Percentiles rank a stretch among this genome's conserved stretches.
These are phyloP conservation scores for Discostella stelligera DNA, from an alignment of 352 stramenopile species.

Conservation along the genomic window DNA sequence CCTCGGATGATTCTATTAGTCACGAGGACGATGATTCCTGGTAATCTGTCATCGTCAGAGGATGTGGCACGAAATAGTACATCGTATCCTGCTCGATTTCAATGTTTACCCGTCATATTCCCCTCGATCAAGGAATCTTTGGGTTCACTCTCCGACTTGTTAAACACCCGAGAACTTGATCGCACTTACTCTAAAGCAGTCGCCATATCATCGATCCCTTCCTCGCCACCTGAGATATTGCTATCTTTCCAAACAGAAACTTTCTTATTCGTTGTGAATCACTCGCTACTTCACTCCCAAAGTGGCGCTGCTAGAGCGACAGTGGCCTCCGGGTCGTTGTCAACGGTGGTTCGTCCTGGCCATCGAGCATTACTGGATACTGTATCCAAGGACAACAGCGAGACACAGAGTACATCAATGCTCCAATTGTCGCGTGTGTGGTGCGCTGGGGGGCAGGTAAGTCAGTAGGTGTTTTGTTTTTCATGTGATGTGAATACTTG, in stretches of 20 bases:
- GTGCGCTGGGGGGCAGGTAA: conserved; percentile 46
- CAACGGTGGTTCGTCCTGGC: conserved; percentile 33
- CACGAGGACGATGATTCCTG: too few species aligned
- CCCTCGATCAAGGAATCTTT: conserved; percentile 39
- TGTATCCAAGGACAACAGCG: background rate
- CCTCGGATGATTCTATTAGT: too few species aligned
- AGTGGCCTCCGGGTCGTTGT: conserved; percentile 11
- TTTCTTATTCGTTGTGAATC: conserved; percentile 33
- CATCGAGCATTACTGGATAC: conserved; percentile 26
- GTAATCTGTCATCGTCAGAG: background rate
- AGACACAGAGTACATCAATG: background rate
- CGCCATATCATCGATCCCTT: conserved; percentile 43
- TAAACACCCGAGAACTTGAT: conserved; percentile 11
- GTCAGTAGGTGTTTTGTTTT: background rate
- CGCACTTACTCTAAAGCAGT: conserved; percentile 17
- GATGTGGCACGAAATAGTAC: background rate
- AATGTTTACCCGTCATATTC: conserved; percentile 35
- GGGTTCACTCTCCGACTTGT: conserved; percentile 19
- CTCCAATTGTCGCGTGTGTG: conserved; percentile 12
- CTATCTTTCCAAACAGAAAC: conserved; percentile 23
- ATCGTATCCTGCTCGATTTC: conserved; percentile 35
- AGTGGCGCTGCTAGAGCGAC: background rate
- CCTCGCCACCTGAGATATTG: conserved; percentile 51
- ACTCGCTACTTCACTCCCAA: conserved; percentile 24
- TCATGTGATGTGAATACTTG: conserved; percentile 5